A percentile compares a stretch with the other conserved stretches of the same genome.
Conservation (phyloP, 225 moss, liverwort and hornwort species). For the Pseudisothecium myosuroides region DNA sequence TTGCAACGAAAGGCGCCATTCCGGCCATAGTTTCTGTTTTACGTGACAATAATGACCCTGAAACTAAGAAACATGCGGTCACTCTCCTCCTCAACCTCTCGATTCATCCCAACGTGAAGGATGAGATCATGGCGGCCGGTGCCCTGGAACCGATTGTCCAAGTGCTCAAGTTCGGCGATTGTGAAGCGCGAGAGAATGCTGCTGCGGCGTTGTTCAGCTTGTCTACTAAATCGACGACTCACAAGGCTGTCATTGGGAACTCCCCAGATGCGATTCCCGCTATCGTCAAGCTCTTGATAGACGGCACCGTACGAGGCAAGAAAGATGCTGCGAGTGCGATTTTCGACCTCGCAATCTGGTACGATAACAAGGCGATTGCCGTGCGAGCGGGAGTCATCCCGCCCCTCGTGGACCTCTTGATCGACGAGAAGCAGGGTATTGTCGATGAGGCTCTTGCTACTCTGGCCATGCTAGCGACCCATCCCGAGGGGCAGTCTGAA, state of each 20-base stretch:
- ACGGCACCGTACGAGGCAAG: constrained; percentile 59
- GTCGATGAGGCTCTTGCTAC: constrained; percentile 77
- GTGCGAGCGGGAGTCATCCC: constrained; percentile 60
- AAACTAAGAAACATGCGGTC: constrained; percentile 68
- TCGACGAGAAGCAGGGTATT: constrained; percentile 66
- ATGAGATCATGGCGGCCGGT: constrained; percentile 56
- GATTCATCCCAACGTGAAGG: constrained; percentile 62
- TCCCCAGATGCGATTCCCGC: constrained; percentile 62
- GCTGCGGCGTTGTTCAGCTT: constrained; percentile 86
- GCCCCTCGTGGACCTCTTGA: constrained; percentile 61
- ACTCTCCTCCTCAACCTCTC: constrained; percentile 84
- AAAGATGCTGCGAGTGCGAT: constrained; percentile 83
- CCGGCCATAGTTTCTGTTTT: constrained; percentile 44
- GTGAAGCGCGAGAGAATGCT: constrained; percentile 80
- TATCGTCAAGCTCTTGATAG: constrained; percentile 64
- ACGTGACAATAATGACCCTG: constrained; percentile 38
- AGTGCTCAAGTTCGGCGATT: constrained; percentile 54
- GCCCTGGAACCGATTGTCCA: constrained; percentile 62
- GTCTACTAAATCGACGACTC: constrained; percentile 33
- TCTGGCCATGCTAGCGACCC: constrained; percentile 62
- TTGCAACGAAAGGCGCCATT: constrained; percentile 59
- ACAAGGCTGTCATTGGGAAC: constrained; percentile 54
- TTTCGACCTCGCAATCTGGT: constrained; percentile 71
- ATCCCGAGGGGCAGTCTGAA: constrained; percentile 59
- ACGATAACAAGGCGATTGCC: constrained; percentile 69